Evolutionary conservation across 1,139 yeast genomes (phyloP).

Genomic region (Casaregolazyma lundiana): DNA sequence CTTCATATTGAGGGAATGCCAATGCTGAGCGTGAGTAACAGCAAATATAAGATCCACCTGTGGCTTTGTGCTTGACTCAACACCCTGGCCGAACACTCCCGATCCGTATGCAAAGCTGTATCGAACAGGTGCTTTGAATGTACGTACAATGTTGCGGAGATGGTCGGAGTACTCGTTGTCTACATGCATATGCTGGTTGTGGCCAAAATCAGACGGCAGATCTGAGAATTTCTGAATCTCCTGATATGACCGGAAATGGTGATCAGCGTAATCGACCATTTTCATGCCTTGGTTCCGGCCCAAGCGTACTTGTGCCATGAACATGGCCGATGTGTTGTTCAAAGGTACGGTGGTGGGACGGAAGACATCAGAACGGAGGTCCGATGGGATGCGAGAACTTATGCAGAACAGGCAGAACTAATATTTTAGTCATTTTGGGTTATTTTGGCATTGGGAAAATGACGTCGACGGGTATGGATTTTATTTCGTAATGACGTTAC

Average conservation of each 20-base stretch:
- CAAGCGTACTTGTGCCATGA: background rate
- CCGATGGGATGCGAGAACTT: background rate
- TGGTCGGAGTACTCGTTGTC: conserved; percentile 44
- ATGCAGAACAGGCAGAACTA: too few relatives aligned
- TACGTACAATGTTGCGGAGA: conserved; percentile 47
- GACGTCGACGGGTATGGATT: too few relatives aligned
- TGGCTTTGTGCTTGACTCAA: conserved; percentile 32
- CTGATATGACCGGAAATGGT: conserved; percentile 22
- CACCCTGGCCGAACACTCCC: conserved; percentile 83
- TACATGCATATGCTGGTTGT: conserved; percentile 53
- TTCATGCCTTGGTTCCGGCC: background rate
- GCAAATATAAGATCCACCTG: conserved; percentile 88
- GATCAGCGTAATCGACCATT: conserved; percentile 21
- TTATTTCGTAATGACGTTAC: too few relatives aligned
- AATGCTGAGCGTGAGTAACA: conserved; percentile 65
- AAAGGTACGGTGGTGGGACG: background rate
- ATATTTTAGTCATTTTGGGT: too few relatives aligned
- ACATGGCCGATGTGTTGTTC: background rate
- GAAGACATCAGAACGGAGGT: background rate
- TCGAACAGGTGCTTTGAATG: conserved; percentile 64
- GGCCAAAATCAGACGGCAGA: conserved; percentile 51
- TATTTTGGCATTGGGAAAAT: too few relatives aligned
- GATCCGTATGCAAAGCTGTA: conserved; percentile 93
- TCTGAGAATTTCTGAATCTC: conserved; percentile 40
- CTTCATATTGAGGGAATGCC: conserved; percentile 68